These are phyloP conservation scores for Lithohypha guttulata DNA, from an alignment of 2,329 filamentous ascomycete species.

Conservation along the genomic window DNA sequence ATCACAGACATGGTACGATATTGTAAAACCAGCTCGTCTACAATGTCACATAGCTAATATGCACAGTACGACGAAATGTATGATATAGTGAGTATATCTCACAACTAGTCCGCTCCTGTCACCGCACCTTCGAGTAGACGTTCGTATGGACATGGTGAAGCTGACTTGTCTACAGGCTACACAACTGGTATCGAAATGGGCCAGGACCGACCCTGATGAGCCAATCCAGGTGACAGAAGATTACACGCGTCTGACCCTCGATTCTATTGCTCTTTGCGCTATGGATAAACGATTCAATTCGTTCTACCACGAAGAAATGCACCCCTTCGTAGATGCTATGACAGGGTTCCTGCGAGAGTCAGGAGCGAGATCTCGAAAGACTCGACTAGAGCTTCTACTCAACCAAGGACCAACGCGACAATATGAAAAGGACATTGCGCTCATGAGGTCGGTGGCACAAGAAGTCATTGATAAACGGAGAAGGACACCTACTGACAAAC, in stretches of 20 bases:
- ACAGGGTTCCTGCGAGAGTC: slow-evolving; percentile 49
- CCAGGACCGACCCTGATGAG: slow-evolving; percentile 40
- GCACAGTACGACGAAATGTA: slow-evolving; percentile 18
- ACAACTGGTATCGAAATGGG: slow-evolving; percentile 34
- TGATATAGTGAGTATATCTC: no score
- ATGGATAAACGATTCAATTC: slow-evolving; percentile 66
- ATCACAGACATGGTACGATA: slow-evolving; percentile 37
- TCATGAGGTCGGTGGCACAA: slow-evolving; percentile 17
- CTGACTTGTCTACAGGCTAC: no score
- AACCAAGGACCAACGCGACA: slow-evolving; percentile 11
- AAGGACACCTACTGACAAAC: slow-evolving; percentile 42
- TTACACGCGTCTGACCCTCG: slow-evolving; percentile 62
- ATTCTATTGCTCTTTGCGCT: slow-evolving; percentile 60
- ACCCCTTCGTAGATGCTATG: slow-evolving; percentile 63
- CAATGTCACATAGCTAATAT: no score
- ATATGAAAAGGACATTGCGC: slow-evolving; percentile 16
- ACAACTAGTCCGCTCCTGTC: no score
- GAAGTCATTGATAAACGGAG: slow-evolving; percentile 49
- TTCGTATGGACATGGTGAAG: no score
- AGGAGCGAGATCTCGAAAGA: slow-evolving; percentile 39
- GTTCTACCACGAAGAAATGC: slow-evolving; percentile 57
- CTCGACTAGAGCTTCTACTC: slow-evolving; percentile 32
- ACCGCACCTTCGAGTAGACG: slow-evolving; percentile 22
- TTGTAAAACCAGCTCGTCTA: no score
- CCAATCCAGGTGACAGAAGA: slow-evolving; percentile 54